Evolutionary conservation across 2,329 filamentous ascomycete species (phyloP).

Genomic region (Davidsoniella virescens): DNA sequence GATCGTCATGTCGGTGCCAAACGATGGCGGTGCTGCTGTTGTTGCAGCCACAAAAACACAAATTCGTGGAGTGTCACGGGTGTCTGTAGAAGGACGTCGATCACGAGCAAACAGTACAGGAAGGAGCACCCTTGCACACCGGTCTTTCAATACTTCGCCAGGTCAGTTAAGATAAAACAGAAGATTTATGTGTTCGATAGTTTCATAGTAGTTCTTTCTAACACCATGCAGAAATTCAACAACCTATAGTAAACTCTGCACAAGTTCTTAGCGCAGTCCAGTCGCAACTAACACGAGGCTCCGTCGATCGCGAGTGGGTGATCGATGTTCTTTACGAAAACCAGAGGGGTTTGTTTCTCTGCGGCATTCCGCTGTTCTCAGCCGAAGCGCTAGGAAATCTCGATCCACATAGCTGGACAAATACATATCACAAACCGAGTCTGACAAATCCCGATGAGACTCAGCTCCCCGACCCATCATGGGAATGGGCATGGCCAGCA

Average conservation of each 20-base stretch:
- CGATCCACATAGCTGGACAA: conserved; percentile 80
- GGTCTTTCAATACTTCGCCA: too few species aligned
- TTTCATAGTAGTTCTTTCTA: neutral
- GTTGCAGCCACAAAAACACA: conserved; percentile 6
- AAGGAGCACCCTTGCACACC: neutral
- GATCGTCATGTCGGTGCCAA: conserved; percentile 12
- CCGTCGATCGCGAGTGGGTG: conserved; percentile 31
- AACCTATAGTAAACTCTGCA: neutral
- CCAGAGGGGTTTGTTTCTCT: conserved; percentile 77
- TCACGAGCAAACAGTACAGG: neutral
- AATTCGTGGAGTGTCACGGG: conserved; percentile 8
- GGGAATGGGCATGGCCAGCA: conserved; percentile 69
- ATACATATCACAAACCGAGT: conserved; percentile 42
- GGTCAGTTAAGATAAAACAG: too few species aligned
- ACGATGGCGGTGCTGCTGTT: conserved; percentile 2
- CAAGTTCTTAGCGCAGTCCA: neutral
- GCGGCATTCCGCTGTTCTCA: conserved; percentile 81
- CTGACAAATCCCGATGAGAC: conserved; percentile 63
- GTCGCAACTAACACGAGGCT: neutral
- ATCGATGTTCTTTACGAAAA: conserved; percentile 94
- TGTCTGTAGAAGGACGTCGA: neutral
- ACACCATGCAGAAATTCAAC: neutral
- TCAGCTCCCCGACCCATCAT: conserved; percentile 84
- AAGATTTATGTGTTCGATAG: neutral
- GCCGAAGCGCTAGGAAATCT: conserved; percentile 68